Base-by-base conservation (phyloP, 306 rosid species). In the Prunus salicina region DNA sequence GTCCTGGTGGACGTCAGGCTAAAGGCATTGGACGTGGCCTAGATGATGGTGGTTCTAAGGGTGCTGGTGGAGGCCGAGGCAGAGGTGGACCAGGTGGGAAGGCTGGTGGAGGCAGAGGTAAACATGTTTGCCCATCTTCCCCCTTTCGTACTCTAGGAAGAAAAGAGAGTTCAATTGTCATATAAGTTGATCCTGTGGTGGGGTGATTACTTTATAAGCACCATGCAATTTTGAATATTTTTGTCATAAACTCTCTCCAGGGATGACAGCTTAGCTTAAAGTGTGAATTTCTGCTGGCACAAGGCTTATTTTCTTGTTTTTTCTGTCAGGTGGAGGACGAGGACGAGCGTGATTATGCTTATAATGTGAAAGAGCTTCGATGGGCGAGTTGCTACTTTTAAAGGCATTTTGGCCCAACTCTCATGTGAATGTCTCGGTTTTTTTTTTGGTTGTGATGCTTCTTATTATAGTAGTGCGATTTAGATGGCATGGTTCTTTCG, bases 1-100 rank as follows among this genome's bases (percentile, higher is more conserved):
- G 86, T 72, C 64, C 95, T 57, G 93, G 95, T 66, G 97, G 93
- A 66, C 90, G 98, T 43, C 95, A 75, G 73, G 27, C 85, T 12
- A 94, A 92, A 84, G 97, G 97, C 67, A 89, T 90, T 74, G 98
- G 97, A 28, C 97, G 98, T 63, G 97, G 97, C 72, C 27, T 92
- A 22, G 97, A 95, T 50, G 98, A 94, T 68, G 92, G 93, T 56
- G 76, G 89, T 76, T 67, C 97, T 73, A 95, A 84, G 79, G 98
- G 96, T 76, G 73, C 77, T 12, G 88, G 89, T 78, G 96, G 92
- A 67, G 97, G 99, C 76, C 92, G 99, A 27, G 99, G 99, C 77
- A 92, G 89, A 78, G 95, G 93, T 28, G 77, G 77, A 18, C 76
- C 89, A 4, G 92, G 96, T 68, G 97, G 93, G 70, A 92, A 84